Conservation (phyloP, 202 grass and related monocot species). For the Alloteropsis angusta region DNA sequence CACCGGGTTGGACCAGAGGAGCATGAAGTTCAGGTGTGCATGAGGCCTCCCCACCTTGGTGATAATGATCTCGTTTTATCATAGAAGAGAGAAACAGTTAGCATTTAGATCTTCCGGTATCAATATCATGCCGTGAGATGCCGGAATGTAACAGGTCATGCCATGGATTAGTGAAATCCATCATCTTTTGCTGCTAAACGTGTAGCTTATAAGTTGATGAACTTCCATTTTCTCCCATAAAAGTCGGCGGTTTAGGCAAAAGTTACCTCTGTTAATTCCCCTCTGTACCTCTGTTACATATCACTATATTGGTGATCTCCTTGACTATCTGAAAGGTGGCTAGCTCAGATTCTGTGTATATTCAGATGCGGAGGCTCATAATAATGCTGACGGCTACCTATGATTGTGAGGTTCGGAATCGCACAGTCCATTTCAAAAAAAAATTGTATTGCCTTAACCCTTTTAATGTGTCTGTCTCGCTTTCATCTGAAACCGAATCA, state of each 20-base stretch:
- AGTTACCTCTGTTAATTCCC: constrained; percentile 22
- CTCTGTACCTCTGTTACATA: constrained; percentile 19
- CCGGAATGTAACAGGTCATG: constrained; percentile 16
- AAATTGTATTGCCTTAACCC: neutral
- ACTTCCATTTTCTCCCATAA: neutral
- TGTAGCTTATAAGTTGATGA: neutral
- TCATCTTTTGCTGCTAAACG: constrained; percentile 21
- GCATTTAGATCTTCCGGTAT: constrained; percentile 22
- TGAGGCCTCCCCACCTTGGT: constrained; percentile 58
- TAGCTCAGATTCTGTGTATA: constrained; percentile 32
- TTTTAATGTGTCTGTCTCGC: neutral
- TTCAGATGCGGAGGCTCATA: constrained; percentile 17
- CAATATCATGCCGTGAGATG: neutral
- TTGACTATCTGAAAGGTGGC: constrained; percentile 35
- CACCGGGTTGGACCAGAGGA: constrained; percentile 58
- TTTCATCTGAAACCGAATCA: constrained; percentile 12
- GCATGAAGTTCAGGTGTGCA: constrained; percentile 73
- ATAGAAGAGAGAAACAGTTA: constrained; percentile 36
- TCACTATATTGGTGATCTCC: constrained; percentile 32
- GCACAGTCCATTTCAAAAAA: neutral
- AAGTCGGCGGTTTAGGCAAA: constrained; percentile 28
- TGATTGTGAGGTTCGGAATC: constrained; percentile 5
- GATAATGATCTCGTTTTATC: constrained; percentile 50
- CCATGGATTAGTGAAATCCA: constrained; percentile 9
- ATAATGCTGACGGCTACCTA: constrained; percentile 27